These are phyloP conservation scores for Crithidia fasciculata DNA, from an alignment of 208 protist genomes.

Conservation along the genomic window DNA sequence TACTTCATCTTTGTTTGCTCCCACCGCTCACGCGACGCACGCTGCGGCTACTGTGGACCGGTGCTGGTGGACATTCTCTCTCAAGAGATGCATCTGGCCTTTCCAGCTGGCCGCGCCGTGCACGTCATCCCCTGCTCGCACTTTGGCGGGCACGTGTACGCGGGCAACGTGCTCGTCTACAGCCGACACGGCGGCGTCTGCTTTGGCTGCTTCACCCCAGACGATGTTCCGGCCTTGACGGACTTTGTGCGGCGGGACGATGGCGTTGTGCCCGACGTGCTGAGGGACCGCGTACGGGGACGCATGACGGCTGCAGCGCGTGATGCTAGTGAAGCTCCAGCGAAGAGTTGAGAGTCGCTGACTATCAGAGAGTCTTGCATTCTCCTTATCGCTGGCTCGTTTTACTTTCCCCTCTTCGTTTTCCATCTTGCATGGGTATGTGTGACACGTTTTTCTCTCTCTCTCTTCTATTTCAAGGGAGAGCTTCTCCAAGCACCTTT, in stretches of 20 bases:
- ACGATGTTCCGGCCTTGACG: conserved; percentile 18
- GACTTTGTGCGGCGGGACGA: conserved; percentile 1
- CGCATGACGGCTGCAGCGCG: neutral
- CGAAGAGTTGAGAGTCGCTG: neutral
- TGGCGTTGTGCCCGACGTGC: conserved; percentile 3
- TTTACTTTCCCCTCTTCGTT: neutral
- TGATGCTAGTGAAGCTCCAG: neutral
- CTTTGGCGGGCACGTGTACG: conserved; percentile 42
- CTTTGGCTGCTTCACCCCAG: conserved; percentile 27
- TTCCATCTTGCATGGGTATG: no score
- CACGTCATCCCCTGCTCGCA: conserved; percentile 33
- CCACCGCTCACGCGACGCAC: conserved; percentile 24
- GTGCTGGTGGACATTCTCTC: conserved; percentile 30
- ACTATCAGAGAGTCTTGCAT: neutral
- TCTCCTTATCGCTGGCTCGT: neutral
- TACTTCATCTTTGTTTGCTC: conserved; percentile 34
- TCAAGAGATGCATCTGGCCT: conserved; percentile 11
- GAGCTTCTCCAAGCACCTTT: no score
- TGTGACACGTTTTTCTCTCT: no score
- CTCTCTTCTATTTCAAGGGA: no score
- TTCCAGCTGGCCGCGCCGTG: neutral
- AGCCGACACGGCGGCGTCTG: conserved; percentile 20
- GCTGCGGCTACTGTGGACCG: conserved; percentile 40
- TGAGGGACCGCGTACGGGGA: conserved; percentile 21
- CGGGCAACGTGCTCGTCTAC: conserved; percentile 42